Conservation (phyloP, 2,329 filamentous ascomycete species). For the Fusarium secorum region DNA sequence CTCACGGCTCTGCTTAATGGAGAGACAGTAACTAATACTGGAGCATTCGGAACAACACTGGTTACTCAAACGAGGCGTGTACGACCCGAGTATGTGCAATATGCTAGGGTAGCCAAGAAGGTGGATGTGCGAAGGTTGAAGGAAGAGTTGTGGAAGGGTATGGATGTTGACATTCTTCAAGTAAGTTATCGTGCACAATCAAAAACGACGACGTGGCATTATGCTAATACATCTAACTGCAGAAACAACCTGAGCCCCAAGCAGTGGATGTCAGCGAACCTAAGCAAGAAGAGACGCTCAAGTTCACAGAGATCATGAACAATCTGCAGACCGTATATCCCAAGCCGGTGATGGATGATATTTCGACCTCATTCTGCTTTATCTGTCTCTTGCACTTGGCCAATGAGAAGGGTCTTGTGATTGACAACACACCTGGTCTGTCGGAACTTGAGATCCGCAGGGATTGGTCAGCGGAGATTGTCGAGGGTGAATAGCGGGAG, state of each 20-base stretch:
- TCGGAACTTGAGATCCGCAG: conserved; percentile 68
- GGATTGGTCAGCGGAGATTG: conserved; percentile 67
- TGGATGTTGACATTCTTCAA: conserved; percentile 62
- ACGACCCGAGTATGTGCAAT: conserved; percentile 74
- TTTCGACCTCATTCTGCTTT: conserved; percentile 92
- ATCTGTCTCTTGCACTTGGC: conserved; percentile 91
- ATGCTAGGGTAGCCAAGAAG: conserved; percentile 74
- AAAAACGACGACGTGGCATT: neutral
- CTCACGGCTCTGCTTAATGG: conserved; percentile 60
- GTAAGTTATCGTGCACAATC: conserved; percentile 49
- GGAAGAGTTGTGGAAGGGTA: conserved; percentile 74
- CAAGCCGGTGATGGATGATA: conserved; percentile 86
- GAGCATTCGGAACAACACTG: conserved; percentile 70
- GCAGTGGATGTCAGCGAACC: conserved; percentile 43
- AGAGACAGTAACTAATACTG: conserved; percentile 57
- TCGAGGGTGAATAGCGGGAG: conserved; percentile 49
- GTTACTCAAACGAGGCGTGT: conserved; percentile 70
- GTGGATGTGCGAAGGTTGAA: conserved; percentile 74
- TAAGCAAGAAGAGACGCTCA: conserved; percentile 64
- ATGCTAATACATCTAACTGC: conserved; percentile 12
- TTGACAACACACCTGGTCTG: conserved; percentile 69
- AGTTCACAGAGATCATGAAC: conserved; percentile 93
- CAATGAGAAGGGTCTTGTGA: conserved; percentile 88
- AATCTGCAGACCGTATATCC: conserved; percentile 86
- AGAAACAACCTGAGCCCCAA: conserved; percentile 34